Base-by-base conservation (phyloP, 805 yeast species). In the Suhomyces canberraensis region DNA sequence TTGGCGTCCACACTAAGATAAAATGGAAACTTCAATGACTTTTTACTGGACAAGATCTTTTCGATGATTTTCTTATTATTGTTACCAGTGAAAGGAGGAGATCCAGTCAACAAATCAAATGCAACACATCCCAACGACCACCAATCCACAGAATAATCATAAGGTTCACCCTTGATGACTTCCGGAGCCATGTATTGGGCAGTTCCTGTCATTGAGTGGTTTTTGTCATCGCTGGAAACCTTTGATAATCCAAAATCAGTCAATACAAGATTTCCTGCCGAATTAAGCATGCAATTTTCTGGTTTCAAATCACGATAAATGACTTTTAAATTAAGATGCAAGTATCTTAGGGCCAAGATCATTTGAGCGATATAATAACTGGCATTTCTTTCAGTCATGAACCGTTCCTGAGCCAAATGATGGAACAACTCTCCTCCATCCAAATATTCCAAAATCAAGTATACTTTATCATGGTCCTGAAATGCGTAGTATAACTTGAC, bases 131-230 rank as follows among this genome's bases (percentile, higher is more conserved):
- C 74, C 35, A 69, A 50, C 31, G 70, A 66, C 74, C 74, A 69
- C 74, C 74, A 69, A 45, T 69, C 74, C 4, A 68, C 74, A 3
- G 61, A 54, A 41, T 60, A 69, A 36, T 64, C 68, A 37, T 69
- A 68, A 3, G 57, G 50, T 17, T 67, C 68, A 13, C 70, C 70
- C 32, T 53, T 54, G 25, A 69, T 48, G n/a, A 69, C 61, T 41
- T 69, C 74, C 1, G 74, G 74, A 0, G 74, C 74, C 74, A 69
- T 69, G 45, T 69, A 69, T 46, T 68, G 71, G 1, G 71, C 64
- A 1, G 74, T 69, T 6, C 74, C 74, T 13, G 66, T 68, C 47
- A 68, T 65, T 8, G 70, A 65, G 31, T 46, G 48, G 24, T 42
- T 44, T 16, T 36, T 36, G 14, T 41, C 50, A 11, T 52, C 54